A percentile compares a stretch with the other conserved stretches of the same genome.
These are phyloP conservation scores for Colletotrichum costaricense DNA, from an alignment of 2,329 filamentous ascomycete species.

Conservation along the genomic window DNA sequence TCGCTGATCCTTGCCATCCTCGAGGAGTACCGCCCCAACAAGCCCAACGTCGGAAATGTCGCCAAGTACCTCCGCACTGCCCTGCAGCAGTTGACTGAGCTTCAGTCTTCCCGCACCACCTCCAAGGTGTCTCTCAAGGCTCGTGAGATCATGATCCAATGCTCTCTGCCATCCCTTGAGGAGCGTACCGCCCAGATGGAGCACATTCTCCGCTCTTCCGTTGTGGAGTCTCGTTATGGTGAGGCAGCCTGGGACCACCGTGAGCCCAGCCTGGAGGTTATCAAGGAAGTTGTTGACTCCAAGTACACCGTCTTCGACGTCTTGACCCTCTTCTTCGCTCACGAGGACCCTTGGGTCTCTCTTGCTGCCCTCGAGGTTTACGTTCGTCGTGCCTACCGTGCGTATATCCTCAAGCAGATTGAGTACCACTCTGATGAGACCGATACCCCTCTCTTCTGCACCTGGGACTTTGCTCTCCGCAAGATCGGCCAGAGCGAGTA, in stretches of 20 bases:
- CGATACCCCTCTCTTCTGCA: slow-evolving; percentile 77
- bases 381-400: slow-evolving; percentile 94
- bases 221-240: slow-evolving; percentile 96
- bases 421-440: slow-evolving; percentile 86
- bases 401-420: slow-evolving; percentile 89
- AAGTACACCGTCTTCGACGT: slow-evolving; percentile 99
- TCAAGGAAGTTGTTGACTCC: slow-evolving; percentile 98
- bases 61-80: slow-evolving; percentile 87
- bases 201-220: slow-evolving; percentile 95
- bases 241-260: slow-evolving; percentile 97
- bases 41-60: slow-evolving; percentile 88
- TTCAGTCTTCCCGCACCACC: slow-evolving; percentile 82
- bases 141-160: slow-evolving; percentile 96
- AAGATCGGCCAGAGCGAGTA: slow-evolving; percentile 95
- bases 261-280: slow-evolving; percentile 87
- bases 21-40: slow-evolving; percentile 95
- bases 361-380: slow-evolving; percentile 96
- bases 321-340: slow-evolving; percentile 92
- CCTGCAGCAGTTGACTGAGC: slow-evolving; percentile 87
- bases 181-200: slow-evolving; percentile 98
- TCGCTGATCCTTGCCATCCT: slow-evolving; percentile 91
- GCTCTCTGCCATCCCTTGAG: slow-evolving; percentile 93
- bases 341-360: slow-evolving; percentile 94
- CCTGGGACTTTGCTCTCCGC: slow-evolving; percentile 95
- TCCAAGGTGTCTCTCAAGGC: slow-evolving; percentile 98